Percentiles rank a stretch among this genome's conserved stretches.
Evolutionary conservation across 1,284 basidiomycete species (phyloP).

Genomic region (Pterulicium gracile): DNA sequence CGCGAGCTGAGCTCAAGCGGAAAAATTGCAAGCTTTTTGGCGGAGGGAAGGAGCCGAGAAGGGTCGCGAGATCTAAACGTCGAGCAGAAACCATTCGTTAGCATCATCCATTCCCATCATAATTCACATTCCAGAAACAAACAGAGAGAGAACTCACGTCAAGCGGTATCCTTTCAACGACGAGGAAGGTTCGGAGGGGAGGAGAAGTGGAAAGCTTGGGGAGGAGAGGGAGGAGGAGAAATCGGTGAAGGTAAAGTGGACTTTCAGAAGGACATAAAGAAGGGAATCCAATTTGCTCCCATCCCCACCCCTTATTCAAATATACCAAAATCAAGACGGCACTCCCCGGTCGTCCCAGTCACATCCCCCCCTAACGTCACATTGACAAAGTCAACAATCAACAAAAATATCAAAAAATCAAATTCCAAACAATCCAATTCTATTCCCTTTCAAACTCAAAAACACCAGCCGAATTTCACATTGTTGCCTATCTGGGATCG

Average conservation of each 20-base stretch:
- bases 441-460: too few species aligned
- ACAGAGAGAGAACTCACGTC: slow-evolving; percentile 34
- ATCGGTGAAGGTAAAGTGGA: too few species aligned
- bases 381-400: too few species aligned
- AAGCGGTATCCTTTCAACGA: slow-evolving; percentile 75
- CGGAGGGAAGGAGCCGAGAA: slow-evolving; percentile 50
- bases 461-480: too few species aligned
- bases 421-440: too few species aligned
- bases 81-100: slow-evolving; percentile 2
- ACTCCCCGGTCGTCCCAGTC: neutral
- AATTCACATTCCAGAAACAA: slow-evolving; percentile 9
- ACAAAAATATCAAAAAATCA: too few species aligned
- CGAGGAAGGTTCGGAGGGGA: slow-evolving; percentile 35
- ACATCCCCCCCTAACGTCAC: too few species aligned
- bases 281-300: neutral
- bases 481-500: too few species aligned
- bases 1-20: slow-evolving; percentile 70
- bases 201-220: slow-evolving; percentile 18
- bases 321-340: neutral
- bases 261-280: neutral
- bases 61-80: slow-evolving; percentile 82
- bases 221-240: slow-evolving; percentile 6
- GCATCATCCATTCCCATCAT: neutral
- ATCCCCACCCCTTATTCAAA: too few species aligned
- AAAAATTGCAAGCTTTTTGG: slow-evolving; percentile 24